Conservation (phyloP, 352 stramenopile genomes). For the Globisporangium acanthophoron region DNA sequence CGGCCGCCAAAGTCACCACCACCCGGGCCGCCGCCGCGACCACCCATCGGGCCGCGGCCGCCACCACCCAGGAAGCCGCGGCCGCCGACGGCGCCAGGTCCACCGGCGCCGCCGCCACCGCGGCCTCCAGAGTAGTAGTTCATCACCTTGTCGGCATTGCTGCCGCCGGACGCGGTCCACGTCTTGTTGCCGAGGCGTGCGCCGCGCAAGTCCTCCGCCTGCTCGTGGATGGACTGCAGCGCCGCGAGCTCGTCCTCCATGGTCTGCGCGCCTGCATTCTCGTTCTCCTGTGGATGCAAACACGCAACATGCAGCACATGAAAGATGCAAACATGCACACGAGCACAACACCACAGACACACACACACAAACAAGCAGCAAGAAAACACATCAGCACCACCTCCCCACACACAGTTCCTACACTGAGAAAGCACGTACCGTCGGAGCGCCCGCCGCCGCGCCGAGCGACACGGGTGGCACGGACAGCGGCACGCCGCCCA, state of each 20-base stretch:
- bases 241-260: conserved; percentile 82
- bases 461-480: conserved; percentile 33
- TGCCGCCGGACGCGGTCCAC: conserved; percentile 68
- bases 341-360: conserved; percentile 5
- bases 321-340: conserved; percentile 8
- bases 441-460: conserved; percentile 3
- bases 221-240: conserved; percentile 80
- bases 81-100: conserved; percentile 6
- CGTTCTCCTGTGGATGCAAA: conserved; percentile 8
- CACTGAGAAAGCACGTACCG: conserved; percentile 6
- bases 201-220: conserved; percentile 76
- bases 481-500: conserved; percentile 11
- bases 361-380: conserved; percentile 9
- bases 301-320: conserved; percentile 4
- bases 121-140: conserved; percentile 63
- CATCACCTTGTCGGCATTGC: conserved; percentile 72
- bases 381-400: conserved; percentile 2
- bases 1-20: conserved; percentile 29
- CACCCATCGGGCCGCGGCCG: conserved; percentile 34
- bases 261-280: conserved; percentile 50
- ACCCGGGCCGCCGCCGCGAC: conserved; percentile 19
- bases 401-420: conserved; percentile 4
- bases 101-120: conserved; percentile 24
- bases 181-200: conserved; percentile 80
- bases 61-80: conserved; percentile 25